phyloP scores from a whole-genome alignment of 1,139 yeast species.

The Hemisphaericaspora xylanilytica region DNA sequence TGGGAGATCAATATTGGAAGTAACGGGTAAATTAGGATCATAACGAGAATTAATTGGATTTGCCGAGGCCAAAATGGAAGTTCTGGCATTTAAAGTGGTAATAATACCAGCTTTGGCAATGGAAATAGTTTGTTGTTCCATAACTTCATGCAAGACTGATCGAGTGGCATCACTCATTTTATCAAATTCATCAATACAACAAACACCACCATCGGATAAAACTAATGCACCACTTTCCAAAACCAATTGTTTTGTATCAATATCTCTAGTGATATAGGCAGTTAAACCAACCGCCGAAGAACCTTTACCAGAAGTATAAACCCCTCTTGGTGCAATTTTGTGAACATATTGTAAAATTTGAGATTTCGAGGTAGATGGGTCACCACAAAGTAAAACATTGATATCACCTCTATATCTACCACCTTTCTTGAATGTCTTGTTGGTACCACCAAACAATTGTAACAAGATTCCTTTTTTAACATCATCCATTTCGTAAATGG shows the following conservation, averaged over 20 bases:
- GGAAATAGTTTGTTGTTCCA: conserved; percentile 98
- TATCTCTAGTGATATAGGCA: conserved; percentile 92
- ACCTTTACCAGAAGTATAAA: conserved; percentile 97
- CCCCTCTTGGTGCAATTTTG: conserved; percentile 96
- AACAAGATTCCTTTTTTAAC: conserved; percentile 91
- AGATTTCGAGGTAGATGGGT: conserved; percentile 96
- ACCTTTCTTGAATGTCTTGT: conserved; percentile 83
- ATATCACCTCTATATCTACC: conserved; percentile 96
- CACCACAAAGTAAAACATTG: conserved; percentile 89
- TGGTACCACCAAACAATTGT: conserved; percentile 94
- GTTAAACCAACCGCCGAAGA: conserved; percentile 99
- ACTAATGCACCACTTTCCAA: conserved; percentile 96
- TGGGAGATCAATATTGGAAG: conserved; percentile 92
- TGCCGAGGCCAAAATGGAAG: conserved; percentile 93
- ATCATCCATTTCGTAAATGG: conserved; percentile 93
- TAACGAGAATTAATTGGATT: conserved; percentile 97
- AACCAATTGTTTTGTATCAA: conserved; percentile 89
- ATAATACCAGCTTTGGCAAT: conserved; percentile 98
- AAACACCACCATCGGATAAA: conserved; percentile 95
- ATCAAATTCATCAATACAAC: conserved; percentile 98
- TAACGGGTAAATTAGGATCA: conserved; percentile 89
- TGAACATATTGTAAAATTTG: conserved; percentile 93
- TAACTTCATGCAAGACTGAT: conserved; percentile 94
- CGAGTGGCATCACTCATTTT: conserved; percentile 95
- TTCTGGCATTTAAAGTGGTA: conserved; percentile 93